phyloP scores from a whole-genome alignment of 2,329 filamentous ascomycete species.

The Xylaria sp. region DNA sequence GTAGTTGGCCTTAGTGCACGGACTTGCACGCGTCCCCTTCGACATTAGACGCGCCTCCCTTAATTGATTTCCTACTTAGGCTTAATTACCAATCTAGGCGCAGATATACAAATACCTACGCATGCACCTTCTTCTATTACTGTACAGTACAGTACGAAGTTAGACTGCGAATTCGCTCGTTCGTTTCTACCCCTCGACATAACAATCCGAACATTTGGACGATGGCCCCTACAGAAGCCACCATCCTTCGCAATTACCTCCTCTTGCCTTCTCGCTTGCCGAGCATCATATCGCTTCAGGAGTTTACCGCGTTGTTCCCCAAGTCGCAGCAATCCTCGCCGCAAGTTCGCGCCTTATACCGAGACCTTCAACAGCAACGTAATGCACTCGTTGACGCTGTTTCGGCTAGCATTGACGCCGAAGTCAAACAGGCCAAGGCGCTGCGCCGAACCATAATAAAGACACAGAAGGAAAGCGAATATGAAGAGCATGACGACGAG shows the following conservation, averaged over 20 bases:
- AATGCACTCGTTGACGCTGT: constrained; percentile 75
- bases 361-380: constrained; percentile 80
- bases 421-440: constrained; percentile 68
- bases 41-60: constrained; percentile 10
- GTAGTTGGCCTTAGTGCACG: constrained; percentile 21
- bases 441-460: constrained; percentile 68
- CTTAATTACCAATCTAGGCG: background rate
- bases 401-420: constrained; percentile 70
- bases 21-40: constrained; percentile 17
- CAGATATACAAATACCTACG: background rate
- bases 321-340: constrained; percentile 71
- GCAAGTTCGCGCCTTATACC: constrained; percentile 76
- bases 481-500: constrained; percentile 69
- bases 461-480: constrained; percentile 62
- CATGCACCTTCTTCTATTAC: background rate
- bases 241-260: constrained; percentile 81
- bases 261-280: constrained; percentile 79
- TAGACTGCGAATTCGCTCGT: background rate
- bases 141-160: no score
- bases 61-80: constrained; percentile 13
- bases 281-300: constrained; percentile 75
- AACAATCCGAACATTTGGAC: constrained; percentile 33
- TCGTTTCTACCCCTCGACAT: background rate
- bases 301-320: constrained; percentile 83
- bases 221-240: constrained; percentile 79